phyloP scores from a whole-genome alignment of 202 grass and related monocot genomes.

The Setaria viridis region DNA sequence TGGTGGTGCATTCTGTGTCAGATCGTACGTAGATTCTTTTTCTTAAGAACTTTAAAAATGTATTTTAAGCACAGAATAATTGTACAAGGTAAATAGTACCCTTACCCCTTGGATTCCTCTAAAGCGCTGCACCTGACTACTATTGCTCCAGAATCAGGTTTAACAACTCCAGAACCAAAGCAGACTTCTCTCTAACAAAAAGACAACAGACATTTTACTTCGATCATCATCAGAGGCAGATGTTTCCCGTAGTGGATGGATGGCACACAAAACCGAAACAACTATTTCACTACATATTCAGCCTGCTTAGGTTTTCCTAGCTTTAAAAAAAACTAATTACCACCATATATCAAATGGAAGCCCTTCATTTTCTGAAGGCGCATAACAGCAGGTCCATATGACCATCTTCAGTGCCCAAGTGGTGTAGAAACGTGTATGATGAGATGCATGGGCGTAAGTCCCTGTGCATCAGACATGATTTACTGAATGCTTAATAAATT shows the following conservation, averaged over 20 bases:
- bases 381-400: not conserved
- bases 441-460: not conserved
- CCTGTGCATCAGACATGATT: not conserved
- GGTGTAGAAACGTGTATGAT: not conserved
- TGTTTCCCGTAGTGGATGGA: too few species aligned
- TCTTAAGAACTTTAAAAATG: not conserved
- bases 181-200: not conserved
- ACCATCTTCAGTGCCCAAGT: not conserved
- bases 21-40: too few species aligned
- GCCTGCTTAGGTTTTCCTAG: too few species aligned
- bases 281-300: too few species aligned
- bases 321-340: too few species aligned
- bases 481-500: not conserved
- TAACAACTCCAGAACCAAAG: not conserved
- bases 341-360: too few species aligned
- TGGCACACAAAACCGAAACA: too few species aligned
- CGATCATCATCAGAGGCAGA: too few species aligned
- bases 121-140: not conserved
- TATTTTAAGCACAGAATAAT: not conserved
- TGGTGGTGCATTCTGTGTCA: too few species aligned
- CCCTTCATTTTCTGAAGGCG: too few species aligned
- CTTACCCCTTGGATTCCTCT: not conserved
- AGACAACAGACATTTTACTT: not conserved
- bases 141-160: not conserved
- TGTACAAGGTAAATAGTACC: not conserved